A percentile compares a stretch with the other conserved stretches of the same genome.
Conservation (phyloP, 495 filamentous ascomycete species). For the Cetradonia linearis region DNA sequence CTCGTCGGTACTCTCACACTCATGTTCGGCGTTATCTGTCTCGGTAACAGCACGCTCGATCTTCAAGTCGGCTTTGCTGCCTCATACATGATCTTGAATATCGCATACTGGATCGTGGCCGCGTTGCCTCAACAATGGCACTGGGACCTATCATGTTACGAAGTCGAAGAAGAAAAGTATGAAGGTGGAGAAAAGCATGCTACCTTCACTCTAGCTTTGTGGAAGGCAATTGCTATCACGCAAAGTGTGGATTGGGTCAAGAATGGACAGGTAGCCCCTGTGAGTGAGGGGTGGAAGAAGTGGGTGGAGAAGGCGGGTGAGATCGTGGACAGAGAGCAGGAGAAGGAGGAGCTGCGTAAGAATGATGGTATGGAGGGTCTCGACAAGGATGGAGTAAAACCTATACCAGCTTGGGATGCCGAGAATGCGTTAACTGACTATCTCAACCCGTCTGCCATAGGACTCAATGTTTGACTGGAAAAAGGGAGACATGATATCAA, state of each 20-base stretch:
- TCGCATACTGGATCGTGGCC: slow-evolving; percentile 37
- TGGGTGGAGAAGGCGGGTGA: slow-evolving; percentile 32
- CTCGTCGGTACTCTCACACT: slow-evolving; percentile 37
- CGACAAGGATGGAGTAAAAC: slow-evolving; percentile 7
- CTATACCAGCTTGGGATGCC: slow-evolving; percentile 16
- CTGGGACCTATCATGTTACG: slow-evolving; percentile 35
- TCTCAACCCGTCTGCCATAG: slow-evolving; percentile 5
- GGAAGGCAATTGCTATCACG: slow-evolving; percentile 35
- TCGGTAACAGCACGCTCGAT: slow-evolving; percentile 33
- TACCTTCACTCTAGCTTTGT: slow-evolving; percentile 36
- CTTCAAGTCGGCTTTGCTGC: slow-evolving; percentile 36
- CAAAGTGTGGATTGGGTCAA: slow-evolving; percentile 32
- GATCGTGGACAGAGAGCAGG: not conserved
- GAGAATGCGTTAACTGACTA: slow-evolving; percentile 14
- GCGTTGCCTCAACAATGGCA: slow-evolving; percentile 32
- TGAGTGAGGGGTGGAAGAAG: slow-evolving; percentile 30
- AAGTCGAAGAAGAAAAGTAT: slow-evolving; percentile 26
- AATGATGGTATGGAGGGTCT: not conserved
- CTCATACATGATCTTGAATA: slow-evolving; percentile 37
- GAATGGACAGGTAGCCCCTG: slow-evolving; percentile 30
- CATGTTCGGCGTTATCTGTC: slow-evolving; percentile 39
- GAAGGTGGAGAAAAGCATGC: slow-evolving; percentile 25
- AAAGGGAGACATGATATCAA: not conserved
- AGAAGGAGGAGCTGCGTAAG: not conserved
- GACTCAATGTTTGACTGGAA: slow-evolving; percentile 5